phyloP scores from a whole-genome alignment of 495 filamentous ascomycete species.

The Hapsidospora chrysogenum region DNA sequence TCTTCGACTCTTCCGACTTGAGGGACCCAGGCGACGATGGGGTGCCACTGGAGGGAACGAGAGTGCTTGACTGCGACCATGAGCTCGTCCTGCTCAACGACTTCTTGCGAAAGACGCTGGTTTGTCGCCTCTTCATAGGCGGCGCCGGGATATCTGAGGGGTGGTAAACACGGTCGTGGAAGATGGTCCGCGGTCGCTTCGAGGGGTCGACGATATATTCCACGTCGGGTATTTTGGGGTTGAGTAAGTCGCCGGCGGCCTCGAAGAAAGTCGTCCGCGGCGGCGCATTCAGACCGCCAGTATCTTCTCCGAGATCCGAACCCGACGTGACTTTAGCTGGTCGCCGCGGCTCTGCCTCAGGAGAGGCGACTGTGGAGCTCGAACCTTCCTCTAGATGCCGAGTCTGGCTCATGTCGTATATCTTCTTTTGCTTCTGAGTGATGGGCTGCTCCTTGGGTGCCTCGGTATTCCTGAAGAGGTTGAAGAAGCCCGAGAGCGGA shows the following conservation, averaged over 20 bases:
- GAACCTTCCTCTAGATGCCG: slow-evolving; percentile 27
- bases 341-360: slow-evolving; percentile 11
- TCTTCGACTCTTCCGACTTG: slow-evolving; percentile 15
- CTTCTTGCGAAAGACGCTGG: slow-evolving; percentile 16
- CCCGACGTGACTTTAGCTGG: slow-evolving; percentile 14
- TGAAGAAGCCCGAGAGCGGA: slow-evolving; percentile 45
- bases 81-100: neutral
- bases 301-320: slow-evolving; percentile 23
- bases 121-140: slow-evolving; percentile 40
- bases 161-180: slow-evolving; percentile 91
- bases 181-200: slow-evolving; percentile 78
- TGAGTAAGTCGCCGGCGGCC: slow-evolving; percentile 79
- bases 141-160: slow-evolving; percentile 85
- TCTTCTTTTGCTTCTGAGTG: slow-evolving; percentile 40
- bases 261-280: slow-evolving; percentile 89
- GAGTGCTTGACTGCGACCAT: neutral
- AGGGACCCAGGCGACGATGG: slow-evolving; percentile 9
- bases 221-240: slow-evolving; percentile 67
- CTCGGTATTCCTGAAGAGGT: slow-evolving; percentile 36
- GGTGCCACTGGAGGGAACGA: neutral
- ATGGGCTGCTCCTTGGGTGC: slow-evolving; percentile 15
- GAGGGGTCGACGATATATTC: slow-evolving; percentile 71
- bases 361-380: slow-evolving; percentile 13
- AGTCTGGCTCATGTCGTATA: slow-evolving; percentile 68
- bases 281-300: slow-evolving; percentile 40